phyloP scores from a whole-genome alignment of 139 green algal species.

The Picochlorum costavermella region DNA sequence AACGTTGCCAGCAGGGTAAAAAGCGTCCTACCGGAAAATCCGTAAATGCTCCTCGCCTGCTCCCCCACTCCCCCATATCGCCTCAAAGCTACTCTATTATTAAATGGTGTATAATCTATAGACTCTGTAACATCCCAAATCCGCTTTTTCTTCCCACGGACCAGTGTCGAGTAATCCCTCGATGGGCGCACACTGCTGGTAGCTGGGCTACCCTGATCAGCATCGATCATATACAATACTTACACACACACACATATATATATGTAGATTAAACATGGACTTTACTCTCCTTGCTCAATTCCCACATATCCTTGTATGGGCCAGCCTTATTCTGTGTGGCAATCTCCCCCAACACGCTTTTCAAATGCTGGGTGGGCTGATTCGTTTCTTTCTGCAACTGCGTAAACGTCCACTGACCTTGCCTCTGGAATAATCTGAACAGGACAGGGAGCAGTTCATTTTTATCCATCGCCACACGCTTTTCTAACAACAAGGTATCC shows the following conservation, averaged over 20 bases:
- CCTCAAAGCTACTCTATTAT: slow-evolving; percentile 14
- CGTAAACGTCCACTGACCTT: slow-evolving; percentile 41
- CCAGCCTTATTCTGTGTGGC: slow-evolving; percentile 26
- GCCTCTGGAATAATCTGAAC: slow-evolving; percentile 48
- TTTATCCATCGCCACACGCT: slow-evolving; percentile 30
- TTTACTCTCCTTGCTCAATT: slow-evolving; percentile 36
- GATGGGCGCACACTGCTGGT: neutral
- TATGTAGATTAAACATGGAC: neutral
- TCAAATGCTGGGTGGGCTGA: slow-evolving; percentile 44
- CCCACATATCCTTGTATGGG: slow-evolving; percentile 46
- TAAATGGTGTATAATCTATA: slow-evolving; percentile 18
- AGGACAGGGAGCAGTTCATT: slow-evolving; percentile 34
- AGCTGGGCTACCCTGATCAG: neutral
- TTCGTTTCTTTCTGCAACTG: slow-evolving; percentile 47
- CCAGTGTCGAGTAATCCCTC: too few relatives aligned
- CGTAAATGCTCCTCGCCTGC: slow-evolving; percentile 18
- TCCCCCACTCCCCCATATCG: neutral
- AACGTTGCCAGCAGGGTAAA: slow-evolving; percentile 61
- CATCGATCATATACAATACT: slow-evolving; percentile 1
- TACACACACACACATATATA: neutral
- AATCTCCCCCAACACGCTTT: slow-evolving; percentile 27
- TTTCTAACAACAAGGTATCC: slow-evolving; percentile 1
- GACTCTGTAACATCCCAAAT: slow-evolving; percentile 16
- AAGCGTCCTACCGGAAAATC: slow-evolving; percentile 64
- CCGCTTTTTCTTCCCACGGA: neutral